Percentiles rank a stretch among this genome's conserved stretches.
These are phyloP conservation scores for Iris macrosiphon DNA, from an alignment of 106 monocot species.

Conservation along the genomic window DNA sequence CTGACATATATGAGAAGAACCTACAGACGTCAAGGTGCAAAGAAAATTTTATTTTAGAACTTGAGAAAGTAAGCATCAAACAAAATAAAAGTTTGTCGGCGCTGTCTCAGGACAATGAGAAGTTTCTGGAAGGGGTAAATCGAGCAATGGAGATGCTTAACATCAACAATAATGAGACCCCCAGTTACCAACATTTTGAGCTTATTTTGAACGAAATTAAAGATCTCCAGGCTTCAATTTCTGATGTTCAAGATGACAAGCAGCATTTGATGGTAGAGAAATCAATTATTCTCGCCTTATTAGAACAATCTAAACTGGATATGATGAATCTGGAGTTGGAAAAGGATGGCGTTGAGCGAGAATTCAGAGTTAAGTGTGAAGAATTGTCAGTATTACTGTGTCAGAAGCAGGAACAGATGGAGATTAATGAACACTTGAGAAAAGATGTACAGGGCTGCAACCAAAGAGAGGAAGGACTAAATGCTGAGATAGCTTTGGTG, in stretches of 20 bases:
- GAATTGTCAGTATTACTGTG: constrained; percentile 29
- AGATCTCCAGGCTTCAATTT: constrained; percentile 24
- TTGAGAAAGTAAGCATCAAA: constrained; percentile 27
- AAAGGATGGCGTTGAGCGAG: constrained; percentile 32
- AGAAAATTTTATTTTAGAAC: constrained; percentile 26
- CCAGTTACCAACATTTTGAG: constrained; percentile 4
- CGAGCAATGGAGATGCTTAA: constrained; percentile 3
- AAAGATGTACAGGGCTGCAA: constrained; percentile 15
- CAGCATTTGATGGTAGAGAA: constrained; percentile 32
- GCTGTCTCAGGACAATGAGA: constrained; percentile 30
- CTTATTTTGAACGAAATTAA: constrained; percentile 26
- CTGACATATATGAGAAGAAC: constrained; percentile 25
- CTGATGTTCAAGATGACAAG: constrained; percentile 33
- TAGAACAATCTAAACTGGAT: constrained; percentile 38
- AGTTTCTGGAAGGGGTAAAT: constrained; percentile 38
- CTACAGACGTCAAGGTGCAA: constrained; percentile 16
- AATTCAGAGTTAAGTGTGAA: constrained; percentile 16
- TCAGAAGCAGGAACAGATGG: constrained; percentile 19
- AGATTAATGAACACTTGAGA: constrained; percentile 23
- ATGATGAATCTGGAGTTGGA: constrained; percentile 23
- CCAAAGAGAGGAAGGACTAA: constrained; percentile 24
- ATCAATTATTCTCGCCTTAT: constrained; percentile 39
- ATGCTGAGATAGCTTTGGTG: constrained; percentile 26
- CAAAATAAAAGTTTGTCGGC: constrained; percentile 20
- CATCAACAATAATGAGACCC: no score